Percentiles rank a stretch among this genome's conserved stretches.
phyloP scores from a whole-genome alignment of 2,329 filamentous ascomycete genomes.

The Arthrobotrys pseudoclavata region DNA sequence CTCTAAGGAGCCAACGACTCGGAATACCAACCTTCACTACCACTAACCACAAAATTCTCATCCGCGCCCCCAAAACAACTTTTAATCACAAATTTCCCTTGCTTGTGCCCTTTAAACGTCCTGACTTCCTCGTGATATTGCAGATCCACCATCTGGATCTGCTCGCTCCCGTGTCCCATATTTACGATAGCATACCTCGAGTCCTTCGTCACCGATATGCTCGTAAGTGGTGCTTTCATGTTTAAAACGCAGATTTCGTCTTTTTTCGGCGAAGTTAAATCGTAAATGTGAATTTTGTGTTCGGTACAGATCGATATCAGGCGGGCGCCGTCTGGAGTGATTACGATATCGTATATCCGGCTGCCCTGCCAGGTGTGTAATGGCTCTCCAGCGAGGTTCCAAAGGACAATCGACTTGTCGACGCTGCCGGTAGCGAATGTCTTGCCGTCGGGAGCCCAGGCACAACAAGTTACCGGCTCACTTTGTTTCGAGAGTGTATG shows the following conservation, averaged over 20 bases:
- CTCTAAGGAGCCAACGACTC: not conserved
- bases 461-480: constrained; percentile 88
- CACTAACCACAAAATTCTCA: constrained; percentile 91
- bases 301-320: constrained; percentile 82
- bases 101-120: constrained; percentile 80
- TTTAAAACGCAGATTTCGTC: constrained; percentile 77
- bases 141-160: constrained; percentile 83
- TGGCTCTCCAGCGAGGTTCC: constrained; percentile 75
- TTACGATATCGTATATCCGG: constrained; percentile 85
- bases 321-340: constrained; percentile 83
- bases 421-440: constrained; percentile 85
- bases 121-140: constrained; percentile 78
- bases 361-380: constrained; percentile 79
- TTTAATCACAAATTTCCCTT: constrained; percentile 83
- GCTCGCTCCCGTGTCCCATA: constrained; percentile 72
- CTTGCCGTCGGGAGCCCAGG: constrained; percentile 85
- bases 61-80: constrained; percentile 88
- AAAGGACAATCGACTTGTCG: constrained; percentile 78
- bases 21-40: constrained; percentile 80
- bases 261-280: constrained; percentile 79
- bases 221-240: constrained; percentile 77
- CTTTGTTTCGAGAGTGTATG: constrained; percentile 77
- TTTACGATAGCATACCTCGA: constrained; percentile 87
- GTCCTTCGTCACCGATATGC: constrained; percentile 83
- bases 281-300: constrained; percentile 82